These are phyloP conservation scores for Exobasidium cylindrosporum DNA, from an alignment of 1,284 basidiomycete species.

Conservation along the genomic window DNA sequence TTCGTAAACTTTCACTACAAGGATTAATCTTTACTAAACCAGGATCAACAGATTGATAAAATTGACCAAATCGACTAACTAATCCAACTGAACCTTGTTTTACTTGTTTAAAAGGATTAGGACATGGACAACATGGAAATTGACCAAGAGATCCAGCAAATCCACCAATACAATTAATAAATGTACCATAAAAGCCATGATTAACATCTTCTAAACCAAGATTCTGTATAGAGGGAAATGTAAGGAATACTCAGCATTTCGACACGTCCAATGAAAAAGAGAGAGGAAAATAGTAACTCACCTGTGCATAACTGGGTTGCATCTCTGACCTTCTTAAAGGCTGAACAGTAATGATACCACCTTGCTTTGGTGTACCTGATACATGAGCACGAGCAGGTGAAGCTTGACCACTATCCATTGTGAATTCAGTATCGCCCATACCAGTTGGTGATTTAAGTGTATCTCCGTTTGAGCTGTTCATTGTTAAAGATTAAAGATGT, in stretches of 20 bases:
- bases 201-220: constrained; percentile 28
- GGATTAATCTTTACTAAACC: constrained; percentile 88
- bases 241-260: too few relatives aligned
- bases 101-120: constrained; percentile 66
- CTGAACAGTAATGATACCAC: constrained; percentile 61
- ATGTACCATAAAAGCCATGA: constrained; percentile 41
- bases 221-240: constrained; percentile 10
- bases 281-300: neutral
- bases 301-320: constrained; percentile 63
- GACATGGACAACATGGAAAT: constrained; percentile 50
- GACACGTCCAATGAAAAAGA: too few relatives aligned
- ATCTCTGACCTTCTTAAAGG: constrained; percentile 77
- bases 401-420: constrained; percentile 18
- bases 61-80: constrained; percentile 79
- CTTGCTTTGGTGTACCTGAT: constrained; percentile 3
- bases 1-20: constrained; percentile 70
- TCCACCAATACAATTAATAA: constrained; percentile 49
- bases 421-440: neutral
- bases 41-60: constrained; percentile 91
- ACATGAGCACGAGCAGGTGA: constrained; percentile 36
- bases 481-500: neutral
- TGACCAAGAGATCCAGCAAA: constrained; percentile 37
- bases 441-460: neutral
- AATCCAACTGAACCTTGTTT: constrained; percentile 86
- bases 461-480: neutral